These are phyloP conservation scores for Diaporthe helianthi DNA, from an alignment of 2,329 filamentous ascomycete genomes.

Conservation along the genomic window DNA sequence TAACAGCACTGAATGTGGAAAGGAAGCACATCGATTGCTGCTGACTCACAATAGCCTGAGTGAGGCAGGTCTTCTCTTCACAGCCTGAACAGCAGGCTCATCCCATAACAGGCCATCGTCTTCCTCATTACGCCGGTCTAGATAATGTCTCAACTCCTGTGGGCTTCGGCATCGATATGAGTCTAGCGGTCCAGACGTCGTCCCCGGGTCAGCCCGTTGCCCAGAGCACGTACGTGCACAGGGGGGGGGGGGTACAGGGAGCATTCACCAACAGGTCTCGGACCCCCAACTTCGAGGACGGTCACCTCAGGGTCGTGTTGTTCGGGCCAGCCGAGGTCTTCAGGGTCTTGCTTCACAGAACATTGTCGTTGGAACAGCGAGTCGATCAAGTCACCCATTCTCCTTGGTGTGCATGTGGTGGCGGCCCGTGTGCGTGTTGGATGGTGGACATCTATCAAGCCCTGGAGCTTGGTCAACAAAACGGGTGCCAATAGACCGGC, in stretches of 20 bases:
- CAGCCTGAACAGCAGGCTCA: too few species aligned
- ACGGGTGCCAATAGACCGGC: constrained; percentile 21
- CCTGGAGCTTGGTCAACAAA: constrained; percentile 7
- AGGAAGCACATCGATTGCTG: too few species aligned
- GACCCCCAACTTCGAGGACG: constrained; percentile 32
- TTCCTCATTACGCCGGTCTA: constrained; percentile 14
- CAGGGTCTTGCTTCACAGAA: constrained; percentile 22
- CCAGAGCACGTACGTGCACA: neutral
- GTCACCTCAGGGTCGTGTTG: constrained; percentile 19
- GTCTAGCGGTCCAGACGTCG: too few species aligned
- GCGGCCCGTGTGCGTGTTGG: constrained; percentile 22
- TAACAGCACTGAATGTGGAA: neutral
- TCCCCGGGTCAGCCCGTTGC: neutral
- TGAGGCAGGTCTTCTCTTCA: neutral
- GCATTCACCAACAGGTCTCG: constrained; percentile 29
- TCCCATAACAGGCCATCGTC: constrained; percentile 28
- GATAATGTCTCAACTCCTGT: constrained; percentile 18
- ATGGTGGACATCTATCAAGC: constrained; percentile 27
- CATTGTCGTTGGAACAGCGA: constrained; percentile 31
- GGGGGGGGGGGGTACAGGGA: neutral
- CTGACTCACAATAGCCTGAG: constrained; percentile 33
- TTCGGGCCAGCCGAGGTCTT: constrained; percentile 28
- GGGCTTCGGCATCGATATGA: constrained; percentile 22
- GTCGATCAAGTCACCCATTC: constrained; percentile 32
- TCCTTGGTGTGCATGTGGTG: constrained; percentile 27